Conservation (phyloP, 331 rosid species). For the Phaseolus coccineus region DNA sequence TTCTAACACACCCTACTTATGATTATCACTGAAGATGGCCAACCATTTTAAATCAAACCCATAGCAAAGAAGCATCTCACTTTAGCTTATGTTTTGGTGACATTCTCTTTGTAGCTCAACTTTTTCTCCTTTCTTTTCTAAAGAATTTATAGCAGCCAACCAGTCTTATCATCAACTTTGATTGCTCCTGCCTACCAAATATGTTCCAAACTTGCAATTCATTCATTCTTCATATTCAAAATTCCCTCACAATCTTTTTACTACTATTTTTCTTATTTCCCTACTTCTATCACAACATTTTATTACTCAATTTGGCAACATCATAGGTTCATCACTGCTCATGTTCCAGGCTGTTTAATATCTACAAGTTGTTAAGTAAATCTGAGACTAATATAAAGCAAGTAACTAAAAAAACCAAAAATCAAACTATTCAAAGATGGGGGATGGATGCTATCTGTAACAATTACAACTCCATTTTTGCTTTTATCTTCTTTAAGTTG, state of each 20-base stretch:
- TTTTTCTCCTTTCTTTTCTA: conserved; percentile 56
- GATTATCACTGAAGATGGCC: conserved; percentile 59
- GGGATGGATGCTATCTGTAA: conserved; percentile 46
- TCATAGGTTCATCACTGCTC: background rate
- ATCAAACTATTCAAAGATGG: conserved; percentile 50
- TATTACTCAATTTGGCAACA: conserved; percentile 1
- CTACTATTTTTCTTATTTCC: background rate
- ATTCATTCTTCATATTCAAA: conserved; percentile 37
- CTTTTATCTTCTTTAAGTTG: conserved; percentile 73
- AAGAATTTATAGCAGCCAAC: conserved; percentile 49
- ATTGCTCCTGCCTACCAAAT: conserved; percentile 39
- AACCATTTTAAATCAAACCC: conserved; percentile 52
- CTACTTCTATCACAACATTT: background rate
- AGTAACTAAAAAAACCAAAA: conserved; percentile 40
- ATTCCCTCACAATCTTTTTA: background rate
- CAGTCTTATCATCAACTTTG: conserved; percentile 37
- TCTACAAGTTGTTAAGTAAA: background rate
- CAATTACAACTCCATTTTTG: conserved; percentile 45
- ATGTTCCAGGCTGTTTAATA: background rate
- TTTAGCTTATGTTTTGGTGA: conserved; percentile 69
- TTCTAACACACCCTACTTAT: conserved; percentile 56
- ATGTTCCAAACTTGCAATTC: conserved; percentile 41
- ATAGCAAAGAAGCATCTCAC: conserved; percentile 56
- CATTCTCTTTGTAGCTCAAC: conserved; percentile 71
- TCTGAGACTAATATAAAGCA: conserved; percentile 33